Evolutionary conservation across 1,284 basidiomycete genomes (phyloP).

Genomic region (Lentinus polychrous): DNA sequence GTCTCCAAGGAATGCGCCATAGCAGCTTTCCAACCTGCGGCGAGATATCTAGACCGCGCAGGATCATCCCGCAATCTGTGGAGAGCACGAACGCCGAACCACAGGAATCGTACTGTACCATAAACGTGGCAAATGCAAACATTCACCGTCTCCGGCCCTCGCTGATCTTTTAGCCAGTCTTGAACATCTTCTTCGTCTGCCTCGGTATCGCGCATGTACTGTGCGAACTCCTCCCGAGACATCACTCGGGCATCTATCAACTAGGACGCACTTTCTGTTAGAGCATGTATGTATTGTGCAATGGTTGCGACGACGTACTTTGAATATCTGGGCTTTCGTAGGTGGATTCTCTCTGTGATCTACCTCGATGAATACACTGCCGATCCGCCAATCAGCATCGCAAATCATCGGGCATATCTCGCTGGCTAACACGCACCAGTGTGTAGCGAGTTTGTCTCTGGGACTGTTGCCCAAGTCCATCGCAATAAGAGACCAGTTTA

Average conservation of each 20-base stretch:
- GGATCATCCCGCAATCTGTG: not conserved
- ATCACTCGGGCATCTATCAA: not conserved
- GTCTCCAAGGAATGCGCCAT: too few species aligned
- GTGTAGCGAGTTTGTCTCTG: slow-evolving; percentile 6
- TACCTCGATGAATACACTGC: not conserved
- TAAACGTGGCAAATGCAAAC: not conserved
- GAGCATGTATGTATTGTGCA: not conserved
- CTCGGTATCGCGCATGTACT: not conserved
- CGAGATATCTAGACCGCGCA: not conserved
- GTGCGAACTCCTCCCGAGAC: not conserved
- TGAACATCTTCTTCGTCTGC: not conserved
- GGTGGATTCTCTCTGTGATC: not conserved
- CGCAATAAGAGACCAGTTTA: slow-evolving; percentile 8
- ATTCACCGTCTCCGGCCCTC: not conserved
- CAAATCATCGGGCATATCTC: too few species aligned
- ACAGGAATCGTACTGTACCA: not conserved
- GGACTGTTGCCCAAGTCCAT: slow-evolving; percentile 24
- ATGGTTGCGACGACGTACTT: not conserved
- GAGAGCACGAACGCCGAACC: not conserved
- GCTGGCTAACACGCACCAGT: not conserved
- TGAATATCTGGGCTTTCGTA: not conserved
- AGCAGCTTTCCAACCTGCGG: too few species aligned
- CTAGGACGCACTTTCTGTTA: too few species aligned
- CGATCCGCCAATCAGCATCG: not conserved
- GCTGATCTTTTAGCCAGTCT: not conserved